phyloP scores from a whole-genome alignment of 495 filamentous ascomycete genomes.

The Massariosphaeria phaeospora region DNA sequence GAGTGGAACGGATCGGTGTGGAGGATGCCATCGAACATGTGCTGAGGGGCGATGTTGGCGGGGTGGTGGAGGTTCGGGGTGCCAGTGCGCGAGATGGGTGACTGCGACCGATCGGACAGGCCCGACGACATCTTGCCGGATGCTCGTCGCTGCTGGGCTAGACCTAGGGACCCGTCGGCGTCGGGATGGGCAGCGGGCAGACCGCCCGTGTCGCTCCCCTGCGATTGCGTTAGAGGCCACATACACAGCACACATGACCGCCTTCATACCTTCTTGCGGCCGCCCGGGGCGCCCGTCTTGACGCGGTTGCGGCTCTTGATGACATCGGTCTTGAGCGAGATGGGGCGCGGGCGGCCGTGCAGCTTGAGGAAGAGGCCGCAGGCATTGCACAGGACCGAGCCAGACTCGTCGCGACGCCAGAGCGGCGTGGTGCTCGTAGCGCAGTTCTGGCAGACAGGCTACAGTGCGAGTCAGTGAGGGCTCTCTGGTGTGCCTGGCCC shows the following conservation, averaged over 20 bases:
- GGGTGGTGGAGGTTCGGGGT: constrained; percentile 56
- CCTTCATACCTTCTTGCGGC: constrained; percentile 79
- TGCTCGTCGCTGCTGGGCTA: constrained; percentile 55
- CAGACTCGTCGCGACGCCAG: constrained; percentile 94
- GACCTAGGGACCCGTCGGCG: constrained; percentile 49
- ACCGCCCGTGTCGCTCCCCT: constrained; percentile 43
- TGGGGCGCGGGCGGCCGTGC: constrained; percentile 85
- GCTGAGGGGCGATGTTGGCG: constrained; percentile 69
- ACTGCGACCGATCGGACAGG: constrained; percentile 72
- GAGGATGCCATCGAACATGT: constrained; percentile 70
- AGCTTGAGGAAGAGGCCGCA: constrained; percentile 97
- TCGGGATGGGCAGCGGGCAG: constrained; percentile 54
- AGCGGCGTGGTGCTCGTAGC: constrained; percentile 90
- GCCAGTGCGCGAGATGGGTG: constrained; percentile 79
- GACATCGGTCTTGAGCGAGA: constrained; percentile 96
- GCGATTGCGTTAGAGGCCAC: constrained; percentile 3
- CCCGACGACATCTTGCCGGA: constrained; percentile 70
- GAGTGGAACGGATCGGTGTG: constrained; percentile 57
- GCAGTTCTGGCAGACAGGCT: constrained; percentile 98
- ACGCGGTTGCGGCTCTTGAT: constrained; percentile 99
- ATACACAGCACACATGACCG: background rate
- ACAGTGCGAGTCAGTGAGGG: constrained; percentile 53
- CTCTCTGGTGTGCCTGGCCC: background rate
- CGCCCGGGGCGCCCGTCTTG: constrained; percentile 78
- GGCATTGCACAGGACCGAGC: constrained; percentile 97